A percentile compares a stretch with the other conserved stretches of the same genome.
Evolutionary conservation across 306 rosid species (phyloP).

Genomic region (Crotalaria pallida): DNA sequence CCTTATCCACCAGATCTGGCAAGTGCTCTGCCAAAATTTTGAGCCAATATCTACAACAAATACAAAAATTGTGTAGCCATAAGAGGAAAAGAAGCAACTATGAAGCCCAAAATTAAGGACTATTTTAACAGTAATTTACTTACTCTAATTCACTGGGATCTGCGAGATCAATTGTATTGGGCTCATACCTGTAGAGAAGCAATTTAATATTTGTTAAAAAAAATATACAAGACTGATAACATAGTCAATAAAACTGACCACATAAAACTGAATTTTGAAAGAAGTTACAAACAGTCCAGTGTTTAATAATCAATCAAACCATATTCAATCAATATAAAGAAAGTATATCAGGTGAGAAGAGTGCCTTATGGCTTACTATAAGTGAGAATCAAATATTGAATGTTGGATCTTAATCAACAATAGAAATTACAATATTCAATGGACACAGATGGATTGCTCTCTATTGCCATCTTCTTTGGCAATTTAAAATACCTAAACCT

Average conservation of each 20-base stretch:
- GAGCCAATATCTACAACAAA: conserved; percentile 82
- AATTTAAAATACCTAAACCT: conserved; percentile 10
- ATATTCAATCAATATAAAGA: neutral
- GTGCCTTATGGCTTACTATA: neutral
- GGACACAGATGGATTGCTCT: neutral
- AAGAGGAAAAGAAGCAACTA: conserved; percentile 7
- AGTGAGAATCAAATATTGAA: conserved; percentile 8
- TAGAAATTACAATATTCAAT: neutral
- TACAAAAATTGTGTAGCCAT: conserved; percentile 16
- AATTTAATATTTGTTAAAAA: conserved; percentile 13
- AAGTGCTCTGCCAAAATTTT: conserved; percentile 78
- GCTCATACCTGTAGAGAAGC: conserved; percentile 71
- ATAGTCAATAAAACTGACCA: neutral
- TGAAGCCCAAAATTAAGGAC: neutral
- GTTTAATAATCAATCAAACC: conserved; percentile 3
- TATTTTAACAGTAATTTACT: conserved; percentile 30
- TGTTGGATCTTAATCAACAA: neutral
- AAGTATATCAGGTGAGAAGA: neutral
- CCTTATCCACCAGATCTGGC: conserved; percentile 95
- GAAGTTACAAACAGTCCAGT: neutral
- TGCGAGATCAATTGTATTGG: conserved; percentile 91
- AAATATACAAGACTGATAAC: neutral
- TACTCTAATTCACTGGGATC: conserved; percentile 85
- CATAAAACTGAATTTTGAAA: neutral
- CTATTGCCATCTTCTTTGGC: neutral